Conservation (phyloP, 2,329 filamentous ascomycete genomes). For the Alternaria tenuissima region DNA sequence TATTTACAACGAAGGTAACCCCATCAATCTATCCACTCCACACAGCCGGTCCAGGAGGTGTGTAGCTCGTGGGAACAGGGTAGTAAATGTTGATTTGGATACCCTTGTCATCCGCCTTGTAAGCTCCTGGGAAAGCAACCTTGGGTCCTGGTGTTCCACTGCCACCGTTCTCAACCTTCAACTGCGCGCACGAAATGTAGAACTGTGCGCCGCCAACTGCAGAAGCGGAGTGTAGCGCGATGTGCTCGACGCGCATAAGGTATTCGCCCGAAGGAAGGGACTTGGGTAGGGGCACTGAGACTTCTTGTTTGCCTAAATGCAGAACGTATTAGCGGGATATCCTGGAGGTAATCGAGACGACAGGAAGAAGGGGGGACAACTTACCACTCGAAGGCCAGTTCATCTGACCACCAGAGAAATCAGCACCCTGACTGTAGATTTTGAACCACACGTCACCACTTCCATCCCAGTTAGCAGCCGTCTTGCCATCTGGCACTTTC, state of each 20-base stretch:
- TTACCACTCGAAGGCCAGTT: constrained; percentile 37
- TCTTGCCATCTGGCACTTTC: constrained; percentile 43
- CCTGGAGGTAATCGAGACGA: background rate
- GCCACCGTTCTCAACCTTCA: constrained; percentile 53
- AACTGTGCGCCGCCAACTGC: constrained; percentile 49
- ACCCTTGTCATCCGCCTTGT: constrained; percentile 35
- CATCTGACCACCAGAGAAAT: constrained; percentile 28
- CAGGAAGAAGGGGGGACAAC: background rate
- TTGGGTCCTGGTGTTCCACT: constrained; percentile 46
- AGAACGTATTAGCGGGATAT: background rate
- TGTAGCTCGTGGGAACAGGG: constrained; percentile 30
- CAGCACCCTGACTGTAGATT: constrained; percentile 40
- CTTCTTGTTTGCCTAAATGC: constrained; percentile 17
- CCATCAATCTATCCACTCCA: constrained; percentile 26
- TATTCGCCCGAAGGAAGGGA: constrained; percentile 56
- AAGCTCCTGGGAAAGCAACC: constrained; percentile 53
- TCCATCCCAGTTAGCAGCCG: constrained; percentile 42
- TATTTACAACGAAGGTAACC: background rate
- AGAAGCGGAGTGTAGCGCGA: constrained; percentile 54
- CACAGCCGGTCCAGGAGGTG: constrained; percentile 29
- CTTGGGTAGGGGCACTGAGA: constrained; percentile 52
- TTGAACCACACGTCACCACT: constrained; percentile 50
- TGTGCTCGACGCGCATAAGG: constrained; percentile 58
- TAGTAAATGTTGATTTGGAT: constrained; percentile 42
- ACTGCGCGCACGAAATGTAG: constrained; percentile 57